Evolutionary conservation across 177 flowering plant species (phyloP), one percentile per base, ranked within the genome.

Genomic region (Tripterygium wilfordii): DNA sequence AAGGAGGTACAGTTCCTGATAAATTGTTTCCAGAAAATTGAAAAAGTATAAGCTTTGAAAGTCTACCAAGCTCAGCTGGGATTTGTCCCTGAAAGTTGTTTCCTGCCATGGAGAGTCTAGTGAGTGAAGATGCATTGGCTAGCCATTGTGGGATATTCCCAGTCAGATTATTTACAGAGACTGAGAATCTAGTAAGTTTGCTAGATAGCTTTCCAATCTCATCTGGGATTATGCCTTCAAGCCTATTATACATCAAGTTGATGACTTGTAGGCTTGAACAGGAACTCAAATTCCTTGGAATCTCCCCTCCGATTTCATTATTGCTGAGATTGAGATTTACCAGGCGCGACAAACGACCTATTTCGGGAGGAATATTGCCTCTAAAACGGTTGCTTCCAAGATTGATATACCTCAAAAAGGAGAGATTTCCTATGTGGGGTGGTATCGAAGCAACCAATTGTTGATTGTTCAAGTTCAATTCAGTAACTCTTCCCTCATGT

Each of bases 1-100:
- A 22, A 5, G 42, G 53, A 49, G 53, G 53, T 24, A 49, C 9
- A 2, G 5, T 4, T 8, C 53, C 53, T 1, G 28, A 16, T 3
- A 49, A 16, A 14, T 23, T 24, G n/a, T 49, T 49, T 2, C 3
- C 17, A 3, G 36, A 4, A 18, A 45, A 4, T 28, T 27, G 9
- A 10, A 45, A 15, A 17, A 15, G 1, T 14, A 5, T 28, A 4
- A 44, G 31, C 12, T n/a, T 26, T 25, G 5, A 4, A 2, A 44
- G 18, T 19, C 32, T 4, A 4, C 36, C 36, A 32, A 32, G 36
- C 36, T 32, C 36, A 10, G 15, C 3, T 19, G 43, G 43, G n/a
- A 40, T 20, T 1, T 16, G 4, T 21, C 43, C 43, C 4, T 6
- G 1, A 20, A 40, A 13, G n/a, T 24, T 22, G 16, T 42, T 42